Conservation (phyloP, 2,329 filamentous ascomycete genomes). For the Cladophialophora psammophila region DNA sequence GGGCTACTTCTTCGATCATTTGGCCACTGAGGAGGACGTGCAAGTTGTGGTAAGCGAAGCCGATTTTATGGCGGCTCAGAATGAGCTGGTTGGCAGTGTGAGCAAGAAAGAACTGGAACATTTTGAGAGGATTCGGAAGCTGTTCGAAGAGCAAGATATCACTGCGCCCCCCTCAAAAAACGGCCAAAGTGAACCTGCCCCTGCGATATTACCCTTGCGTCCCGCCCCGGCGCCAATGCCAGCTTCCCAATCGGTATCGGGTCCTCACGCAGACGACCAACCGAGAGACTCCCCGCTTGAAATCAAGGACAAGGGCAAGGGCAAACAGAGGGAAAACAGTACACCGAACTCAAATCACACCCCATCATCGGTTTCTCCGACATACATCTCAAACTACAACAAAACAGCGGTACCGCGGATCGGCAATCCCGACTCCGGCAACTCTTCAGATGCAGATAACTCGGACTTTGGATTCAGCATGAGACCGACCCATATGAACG, state of each 20-base stretch:
- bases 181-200: constrained; percentile 43
- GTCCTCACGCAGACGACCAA: constrained; percentile 9
- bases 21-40: constrained; percentile 81
- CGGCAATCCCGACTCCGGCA: constrained; percentile 39
- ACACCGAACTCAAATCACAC: constrained; percentile 13
- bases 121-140: constrained; percentile 81
- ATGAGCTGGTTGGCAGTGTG: constrained; percentile 90
- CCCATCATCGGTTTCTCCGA: background rate
- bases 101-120: constrained; percentile 90
- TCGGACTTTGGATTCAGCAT: constrained; percentile 44
- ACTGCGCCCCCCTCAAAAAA: constrained; percentile 43
- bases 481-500: constrained; percentile 42
- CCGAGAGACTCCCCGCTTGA: background rate
- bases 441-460: constrained; percentile 44
- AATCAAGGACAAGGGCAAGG: constrained; percentile 35
- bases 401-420: constrained; percentile 36
- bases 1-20: constrained; percentile 95
- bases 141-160: constrained; percentile 71
- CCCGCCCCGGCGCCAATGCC: constrained; percentile 25
- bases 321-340: constrained; percentile 36
- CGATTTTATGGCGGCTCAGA: constrained; percentile 82
- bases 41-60: constrained; percentile 86
- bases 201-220: constrained; percentile 42
- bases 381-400: background rate
- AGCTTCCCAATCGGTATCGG: background rate